phyloP scores from a whole-genome alignment of 257 asterid genomes.

The Solanum appendiculatum region DNA sequence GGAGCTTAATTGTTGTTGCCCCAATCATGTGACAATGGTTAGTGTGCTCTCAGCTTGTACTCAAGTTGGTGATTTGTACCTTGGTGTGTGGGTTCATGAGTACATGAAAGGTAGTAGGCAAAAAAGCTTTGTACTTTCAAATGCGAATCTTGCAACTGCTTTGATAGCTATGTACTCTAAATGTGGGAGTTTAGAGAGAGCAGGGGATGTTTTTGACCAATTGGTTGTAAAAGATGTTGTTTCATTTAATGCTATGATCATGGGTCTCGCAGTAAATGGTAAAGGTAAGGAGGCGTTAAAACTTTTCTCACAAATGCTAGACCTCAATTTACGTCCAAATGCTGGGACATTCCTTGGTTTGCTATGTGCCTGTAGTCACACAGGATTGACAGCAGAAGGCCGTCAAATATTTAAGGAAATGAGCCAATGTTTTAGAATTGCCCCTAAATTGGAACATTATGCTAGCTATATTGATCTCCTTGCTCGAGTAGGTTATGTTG shows the following conservation, averaged over 20 bases:
- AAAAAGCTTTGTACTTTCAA: constrained; percentile 28
- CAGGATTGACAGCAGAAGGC: constrained; percentile 49
- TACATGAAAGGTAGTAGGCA: constrained; percentile 39
- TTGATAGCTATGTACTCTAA: constrained; percentile 69
- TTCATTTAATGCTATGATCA: constrained; percentile 71
- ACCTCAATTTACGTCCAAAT: constrained; percentile 23
- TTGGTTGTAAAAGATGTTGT: constrained; percentile 48
- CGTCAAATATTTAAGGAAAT: constrained; percentile 36
- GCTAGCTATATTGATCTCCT: constrained; percentile 67
- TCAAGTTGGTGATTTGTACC: constrained; percentile 53
- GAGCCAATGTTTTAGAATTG: constrained; percentile 10
- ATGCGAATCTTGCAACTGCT: constrained; percentile 61
- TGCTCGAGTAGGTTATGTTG: constrained; percentile 52
- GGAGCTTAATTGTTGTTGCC: constrained; percentile 24
- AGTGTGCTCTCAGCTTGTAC: constrained; percentile 71
- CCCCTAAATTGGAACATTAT: constrained; percentile 59
- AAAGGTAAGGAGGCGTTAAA: constrained; percentile 45
- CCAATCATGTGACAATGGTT: constrained; percentile 82
- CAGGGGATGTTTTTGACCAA: constrained; percentile 29
- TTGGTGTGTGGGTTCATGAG: constrained; percentile 56
- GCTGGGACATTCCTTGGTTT: constrained; percentile 41
- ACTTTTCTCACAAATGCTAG: constrained; percentile 38
- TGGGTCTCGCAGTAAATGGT: constrained; percentile 66
- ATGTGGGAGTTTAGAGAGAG: constrained; percentile 53
- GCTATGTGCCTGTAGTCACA: constrained; percentile 54